Evolutionary conservation across 2,329 filamentous ascomycete species (phyloP), one percentile per base, ranked within the genome.

Genomic region (Colletotrichum orbiculare): DNA sequence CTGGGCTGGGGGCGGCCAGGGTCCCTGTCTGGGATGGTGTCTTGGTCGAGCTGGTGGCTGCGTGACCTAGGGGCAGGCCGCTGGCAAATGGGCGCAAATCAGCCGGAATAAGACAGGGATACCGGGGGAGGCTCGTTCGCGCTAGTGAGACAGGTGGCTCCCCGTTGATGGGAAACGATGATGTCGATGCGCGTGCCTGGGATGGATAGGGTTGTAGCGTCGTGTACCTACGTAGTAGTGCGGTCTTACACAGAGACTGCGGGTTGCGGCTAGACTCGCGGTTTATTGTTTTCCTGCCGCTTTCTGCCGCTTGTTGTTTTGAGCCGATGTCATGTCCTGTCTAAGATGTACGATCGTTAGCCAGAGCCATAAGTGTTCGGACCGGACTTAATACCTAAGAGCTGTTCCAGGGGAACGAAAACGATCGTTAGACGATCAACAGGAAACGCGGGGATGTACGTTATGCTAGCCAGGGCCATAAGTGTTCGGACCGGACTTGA

Each of bases 61-160:
- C 60, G 64, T 55, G 60, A 67, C 65, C 64, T 54, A 55, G 58
- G 66, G 49, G 57, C 49, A 42, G 25, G 60, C 49, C 49, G 60
- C 60, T 65, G 60, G 60, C 63, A 63, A 66, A 54, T 66, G 59
- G 63, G 63, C 63, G 67, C 45, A 64, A 60, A 68, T 64, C 64
- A 67, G 64, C 67, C 64, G 67, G 64, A 61, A 67, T 55, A 48
- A 46, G 50, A 60, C 59, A 64, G 64, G 64, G 66, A 63, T 64
- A 42, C 60, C 41, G 50, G 67, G 60, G 61, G 56, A 64, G 64
- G 65, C 62, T 68, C 64, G 67, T 65, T 67, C 60, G 65, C 67
- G 67, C 64, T 68, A 68, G 67, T 67, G 67, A 65, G 67, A 67
- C 64, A 65, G 46, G 48, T 50, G 52, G 62, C 47, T 54, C 57